Evolutionary conservation across 768 basidiomycete genomes (phyloP).

Genomic region (Tylopilus plumbeoviolaceoides): DNA sequence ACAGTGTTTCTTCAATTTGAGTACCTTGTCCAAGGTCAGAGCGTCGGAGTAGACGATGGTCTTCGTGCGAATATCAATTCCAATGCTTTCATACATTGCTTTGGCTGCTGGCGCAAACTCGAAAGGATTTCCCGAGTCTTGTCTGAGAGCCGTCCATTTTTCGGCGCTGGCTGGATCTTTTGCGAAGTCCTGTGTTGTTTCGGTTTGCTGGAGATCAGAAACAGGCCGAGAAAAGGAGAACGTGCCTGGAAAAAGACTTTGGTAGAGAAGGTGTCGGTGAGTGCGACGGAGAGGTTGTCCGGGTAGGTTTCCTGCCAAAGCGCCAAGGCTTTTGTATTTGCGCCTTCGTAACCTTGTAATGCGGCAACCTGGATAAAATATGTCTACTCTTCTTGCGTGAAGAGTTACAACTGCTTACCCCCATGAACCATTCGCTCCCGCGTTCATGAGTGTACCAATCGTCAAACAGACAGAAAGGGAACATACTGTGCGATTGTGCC

Average conservation of each 20-base stretch:
- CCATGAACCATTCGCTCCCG: conserved; percentile 87
- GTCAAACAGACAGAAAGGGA: not conserved
- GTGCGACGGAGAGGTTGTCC: conserved; percentile 58
- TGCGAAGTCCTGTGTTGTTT: conserved; percentile 48
- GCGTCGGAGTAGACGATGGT: conserved; percentile 82
- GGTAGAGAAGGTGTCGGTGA: conserved; percentile 96
- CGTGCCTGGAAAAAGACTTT: conserved; percentile 75
- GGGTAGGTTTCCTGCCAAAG: conserved; percentile 82
- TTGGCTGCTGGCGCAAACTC: conserved; percentile 74
- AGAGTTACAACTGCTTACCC: conserved; percentile 40
- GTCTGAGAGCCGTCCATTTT: conserved; percentile 80
- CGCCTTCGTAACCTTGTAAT: conserved; percentile 72
- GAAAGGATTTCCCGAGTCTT: conserved; percentile 92
- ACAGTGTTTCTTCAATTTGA: conserved; percentile 67
- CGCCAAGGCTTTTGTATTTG: conserved; percentile 69
- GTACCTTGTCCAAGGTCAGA: conserved; percentile 64
- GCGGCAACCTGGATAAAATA: conserved; percentile 62
- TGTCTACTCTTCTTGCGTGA: not conserved
- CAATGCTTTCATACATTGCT: conserved; percentile 64
- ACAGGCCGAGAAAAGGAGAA: conserved; percentile 1
- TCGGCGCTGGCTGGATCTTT: conserved; percentile 54
- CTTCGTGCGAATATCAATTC: conserved; percentile 63
- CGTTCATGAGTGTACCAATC: conserved; percentile 4
- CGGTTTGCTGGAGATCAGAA: not conserved
- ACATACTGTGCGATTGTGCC: conserved; percentile 88